Evolutionary conservation across 805 yeast genomes (phyloP).

Genomic region (Myxozyma nipponensis): DNA sequence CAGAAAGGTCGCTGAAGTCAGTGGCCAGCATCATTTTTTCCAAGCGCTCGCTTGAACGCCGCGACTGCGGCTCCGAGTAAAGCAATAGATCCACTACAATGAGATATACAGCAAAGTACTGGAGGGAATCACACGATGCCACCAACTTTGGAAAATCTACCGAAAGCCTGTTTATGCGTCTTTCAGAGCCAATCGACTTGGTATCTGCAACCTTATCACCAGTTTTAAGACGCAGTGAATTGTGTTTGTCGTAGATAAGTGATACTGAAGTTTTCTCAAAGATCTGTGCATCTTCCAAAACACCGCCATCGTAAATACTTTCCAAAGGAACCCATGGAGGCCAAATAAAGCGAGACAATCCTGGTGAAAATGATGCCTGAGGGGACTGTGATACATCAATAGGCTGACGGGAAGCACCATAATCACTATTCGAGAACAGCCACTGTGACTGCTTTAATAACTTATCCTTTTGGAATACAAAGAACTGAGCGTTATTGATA

Average conservation of each 20-base stretch:
- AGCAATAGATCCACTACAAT: conserved; percentile 61
- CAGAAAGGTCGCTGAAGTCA: conserved; percentile 58
- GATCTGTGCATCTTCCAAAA: conserved; percentile 49
- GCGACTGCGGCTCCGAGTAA: conserved; percentile 68
- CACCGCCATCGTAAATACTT: conserved; percentile 53
- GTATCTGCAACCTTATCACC: conserved; percentile 24
- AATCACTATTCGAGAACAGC: conserved; percentile 48
- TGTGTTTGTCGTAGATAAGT: conserved; percentile 55
- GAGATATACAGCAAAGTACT: conserved; percentile 63
- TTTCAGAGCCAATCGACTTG: conserved; percentile 28
- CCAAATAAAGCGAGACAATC: conserved; percentile 48
- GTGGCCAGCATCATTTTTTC: conserved; percentile 65
- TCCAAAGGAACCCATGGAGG: conserved; percentile 88
- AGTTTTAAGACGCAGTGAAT: conserved; percentile 42
- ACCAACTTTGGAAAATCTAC: conserved; percentile 69
- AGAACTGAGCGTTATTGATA: conserved; percentile 67
- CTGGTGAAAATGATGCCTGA: neutral
- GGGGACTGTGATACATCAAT: conserved; percentile 1
- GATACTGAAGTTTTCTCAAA: conserved; percentile 62
- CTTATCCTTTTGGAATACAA: conserved; percentile 56
- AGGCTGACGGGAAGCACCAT: conserved; percentile 50
- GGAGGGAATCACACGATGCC: conserved; percentile 66
- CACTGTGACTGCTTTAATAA: conserved; percentile 39
- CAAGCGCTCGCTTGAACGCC: conserved; percentile 53
- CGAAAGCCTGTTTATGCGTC: conserved; percentile 44